Evolutionary conservation across 176 grass and related monocot genomes (phyloP), one percentile per base, ranked within the genome.

Genomic region (Oryza longistaminata): DNA sequence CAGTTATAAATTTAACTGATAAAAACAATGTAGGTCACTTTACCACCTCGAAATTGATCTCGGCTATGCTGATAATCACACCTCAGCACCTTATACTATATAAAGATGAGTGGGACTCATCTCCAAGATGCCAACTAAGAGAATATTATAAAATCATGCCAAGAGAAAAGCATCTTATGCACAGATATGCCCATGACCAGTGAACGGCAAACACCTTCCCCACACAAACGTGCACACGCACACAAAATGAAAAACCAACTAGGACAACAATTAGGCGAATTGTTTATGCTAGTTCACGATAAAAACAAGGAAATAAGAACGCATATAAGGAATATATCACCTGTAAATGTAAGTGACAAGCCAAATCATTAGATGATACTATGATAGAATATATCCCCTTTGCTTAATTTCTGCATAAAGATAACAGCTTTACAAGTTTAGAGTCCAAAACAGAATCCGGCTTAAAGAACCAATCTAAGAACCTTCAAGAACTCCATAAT

Each of bases 1-100:
- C 64, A 25, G 11, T 17, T 85, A 73, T 80, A 71, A 86, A 86
- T 74, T 2, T 80, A 80, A 40, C 17, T 33, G 61, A 75, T 34
- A 22, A 29, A 73, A 87, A 75, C 70, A 55, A 74, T 58, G 85
- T 22, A 52, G 29, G 22, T 12, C 10, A 43, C 9, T 72, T 73
- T 53, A n/a, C 55, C 6, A 7, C 13, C 33, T 86, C 40, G 29
- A 66, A 31, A 79, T 34, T 81, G 44, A 80, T 74, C 19, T 43
- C 44, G 53, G 65, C 21, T 48, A 74, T 80, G 69, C 3, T 80
- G 44, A 86, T 34, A 73, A 43, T 33, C 22, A 55, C 16, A 67
- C 5, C 55, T 80, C 3, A 80, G 69, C 29, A 87, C 31, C 65
- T 11, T 25, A 80, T 67, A 42, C 43, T 66, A 42, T 67, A 6